Percentiles rank a stretch among this genome's conserved stretches.
Evolutionary conservation across 768 basidiomycete genomes (phyloP).

Genomic region (Brasilioporus rufonigricans): DNA sequence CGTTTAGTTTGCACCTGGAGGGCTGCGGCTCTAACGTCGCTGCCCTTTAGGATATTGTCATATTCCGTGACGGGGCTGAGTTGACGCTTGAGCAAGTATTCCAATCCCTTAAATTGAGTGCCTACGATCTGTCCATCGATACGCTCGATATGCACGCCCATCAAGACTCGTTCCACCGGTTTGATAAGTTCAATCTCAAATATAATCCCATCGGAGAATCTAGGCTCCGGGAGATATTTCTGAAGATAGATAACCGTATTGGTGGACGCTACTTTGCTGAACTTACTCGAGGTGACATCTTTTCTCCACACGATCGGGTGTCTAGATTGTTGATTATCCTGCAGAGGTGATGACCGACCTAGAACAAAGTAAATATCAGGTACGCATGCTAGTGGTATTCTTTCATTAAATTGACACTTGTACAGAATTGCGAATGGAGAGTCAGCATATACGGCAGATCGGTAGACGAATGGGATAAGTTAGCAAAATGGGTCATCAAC

Average conservation of each 20-base stretch:
- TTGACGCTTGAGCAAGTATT: constrained; percentile 94
- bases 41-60: constrained; percentile 81
- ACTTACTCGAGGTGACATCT: constrained; percentile 72
- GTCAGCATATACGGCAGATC: constrained; percentile 91
- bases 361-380: constrained; percentile 98
- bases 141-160: constrained; percentile 99
- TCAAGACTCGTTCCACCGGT: constrained; percentile 96
- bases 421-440: constrained; percentile 93
- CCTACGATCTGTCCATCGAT: constrained; percentile 97
- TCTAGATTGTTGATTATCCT: neutral
- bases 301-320: neutral
- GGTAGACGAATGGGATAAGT: constrained; percentile 91
- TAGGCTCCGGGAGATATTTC: constrained; percentile 90
- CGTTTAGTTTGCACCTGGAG: constrained; percentile 16
- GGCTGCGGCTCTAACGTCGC: neutral
- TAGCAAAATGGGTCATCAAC: constrained; percentile 95
- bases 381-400: constrained; percentile 26
- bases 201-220: constrained; percentile 98
- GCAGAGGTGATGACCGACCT: constrained; percentile 96
- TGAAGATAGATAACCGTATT: constrained; percentile 97
- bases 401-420: neutral
- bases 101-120: constrained; percentile 88
- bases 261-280: constrained; percentile 93
- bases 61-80: constrained; percentile 88
- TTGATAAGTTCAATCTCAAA: constrained; percentile 97